Conservation (phyloP, 2,329 filamentous ascomycete genomes). For the Fusarium oligoseptatum region DNA sequence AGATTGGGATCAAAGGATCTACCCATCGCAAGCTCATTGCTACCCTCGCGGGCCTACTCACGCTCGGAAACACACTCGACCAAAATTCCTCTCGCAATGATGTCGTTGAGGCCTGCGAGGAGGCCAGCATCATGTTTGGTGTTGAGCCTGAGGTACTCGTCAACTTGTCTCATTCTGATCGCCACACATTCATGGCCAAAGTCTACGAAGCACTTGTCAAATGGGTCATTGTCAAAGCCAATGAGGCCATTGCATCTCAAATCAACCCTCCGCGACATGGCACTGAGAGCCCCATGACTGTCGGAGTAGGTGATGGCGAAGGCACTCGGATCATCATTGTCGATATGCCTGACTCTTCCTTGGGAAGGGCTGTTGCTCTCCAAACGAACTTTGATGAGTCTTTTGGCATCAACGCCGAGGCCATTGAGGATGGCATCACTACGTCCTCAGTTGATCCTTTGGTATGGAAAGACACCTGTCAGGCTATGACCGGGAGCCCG, state of each 20-base stretch:
- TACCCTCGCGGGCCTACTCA: slow-evolving; percentile 85
- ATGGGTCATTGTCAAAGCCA: slow-evolving; percentile 92
- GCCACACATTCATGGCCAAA: slow-evolving; percentile 83
- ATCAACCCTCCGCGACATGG: slow-evolving; percentile 72
- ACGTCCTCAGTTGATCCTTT: slow-evolving; percentile 78
- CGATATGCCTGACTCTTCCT: slow-evolving; percentile 82
- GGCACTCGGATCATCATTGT: slow-evolving; percentile 91
- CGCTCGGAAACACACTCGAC: slow-evolving; percentile 90
- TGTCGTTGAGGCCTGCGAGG: slow-evolving; percentile 88
- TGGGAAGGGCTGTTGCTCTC: slow-evolving; percentile 89
- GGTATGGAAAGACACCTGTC: slow-evolving; percentile 85
- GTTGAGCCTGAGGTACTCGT: slow-evolving; percentile 87
- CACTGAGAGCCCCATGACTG: slow-evolving; percentile 68
- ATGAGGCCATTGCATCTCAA: slow-evolving; percentile 83
- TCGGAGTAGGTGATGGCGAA: slow-evolving; percentile 76
- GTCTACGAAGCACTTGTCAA: slow-evolving; percentile 96
- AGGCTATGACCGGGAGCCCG: slow-evolving; percentile 80
- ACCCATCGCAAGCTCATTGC: slow-evolving; percentile 87
- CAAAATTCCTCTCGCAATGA: slow-evolving; percentile 87
- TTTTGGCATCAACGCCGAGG: slow-evolving; percentile 93
- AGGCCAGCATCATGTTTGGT: slow-evolving; percentile 89
- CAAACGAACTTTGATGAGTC: slow-evolving; percentile 92
- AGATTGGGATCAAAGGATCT: slow-evolving; percentile 93
- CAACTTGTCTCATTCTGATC: slow-evolving; percentile 85
- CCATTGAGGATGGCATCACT: slow-evolving; percentile 93